phyloP scores from a whole-genome alignment of 306 rosid genomes.

The Cucumis cinereus region DNA sequence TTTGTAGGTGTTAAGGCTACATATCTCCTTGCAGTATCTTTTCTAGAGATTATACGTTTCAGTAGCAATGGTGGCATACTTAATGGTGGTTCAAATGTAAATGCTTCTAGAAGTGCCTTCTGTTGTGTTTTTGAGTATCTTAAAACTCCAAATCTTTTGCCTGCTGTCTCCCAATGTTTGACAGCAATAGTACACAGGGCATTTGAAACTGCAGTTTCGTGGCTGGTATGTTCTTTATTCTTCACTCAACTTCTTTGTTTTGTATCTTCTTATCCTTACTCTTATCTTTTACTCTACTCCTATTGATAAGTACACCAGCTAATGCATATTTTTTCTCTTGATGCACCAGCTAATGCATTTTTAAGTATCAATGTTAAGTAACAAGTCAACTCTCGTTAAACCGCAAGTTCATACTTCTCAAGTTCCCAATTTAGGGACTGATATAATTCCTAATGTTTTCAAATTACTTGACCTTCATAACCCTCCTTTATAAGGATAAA shows the following conservation, averaged over 20 bases:
- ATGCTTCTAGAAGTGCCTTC: conserved; percentile 79
- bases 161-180: conserved; percentile 89
- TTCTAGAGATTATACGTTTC: conserved; percentile 90
- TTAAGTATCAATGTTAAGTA: not conserved
- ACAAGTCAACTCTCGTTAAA: not conserved
- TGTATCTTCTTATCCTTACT: not conserved
- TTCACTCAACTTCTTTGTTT: not conserved
- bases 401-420: not conserved
- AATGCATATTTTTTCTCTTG: not conserved
- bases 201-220: conserved; percentile 71
- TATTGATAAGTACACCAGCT: not conserved
- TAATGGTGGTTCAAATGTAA: conserved; percentile 54
- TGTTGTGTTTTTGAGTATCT: conserved; percentile 94
- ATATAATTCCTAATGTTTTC: not conserved
- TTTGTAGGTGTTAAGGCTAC: conserved; percentile 95
- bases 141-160: conserved; percentile 89
- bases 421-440: not conserved
- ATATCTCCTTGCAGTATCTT: conserved; percentile 96
- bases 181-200: conserved; percentile 86
- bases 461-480: not conserved
- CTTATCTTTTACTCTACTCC: not conserved
- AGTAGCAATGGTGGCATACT: conserved; percentile 93
- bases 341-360: not conserved
- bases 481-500: not conserved
- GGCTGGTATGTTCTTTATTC: conserved; percentile 54